Conservation (phyloP, 2,329 filamentous ascomycete genomes). For the Claviceps maximensis region DNA sequence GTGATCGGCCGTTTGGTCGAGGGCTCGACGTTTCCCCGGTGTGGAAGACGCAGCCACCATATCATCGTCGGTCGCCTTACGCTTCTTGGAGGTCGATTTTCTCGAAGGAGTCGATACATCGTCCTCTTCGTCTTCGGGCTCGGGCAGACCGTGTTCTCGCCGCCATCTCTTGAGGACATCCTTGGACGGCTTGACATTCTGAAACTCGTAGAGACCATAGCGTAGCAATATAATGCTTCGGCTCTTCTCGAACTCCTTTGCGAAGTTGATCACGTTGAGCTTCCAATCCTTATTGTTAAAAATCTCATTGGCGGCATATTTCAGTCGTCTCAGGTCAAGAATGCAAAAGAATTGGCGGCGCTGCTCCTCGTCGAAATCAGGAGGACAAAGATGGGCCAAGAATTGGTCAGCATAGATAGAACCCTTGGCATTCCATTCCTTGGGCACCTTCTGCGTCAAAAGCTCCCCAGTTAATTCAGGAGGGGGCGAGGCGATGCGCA, state of each 20-base stretch:
- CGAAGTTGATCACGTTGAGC: constrained; percentile 48
- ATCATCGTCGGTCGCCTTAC: constrained; percentile 42
- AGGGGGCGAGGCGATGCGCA: constrained; percentile 46
- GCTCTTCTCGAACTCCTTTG: constrained; percentile 52
- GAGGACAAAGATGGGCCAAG: constrained; percentile 41
- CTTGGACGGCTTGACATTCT: constrained; percentile 45
- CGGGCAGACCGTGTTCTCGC: constrained; percentile 39
- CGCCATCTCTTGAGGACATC: constrained; percentile 47
- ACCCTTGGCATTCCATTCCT: constrained; percentile 35
- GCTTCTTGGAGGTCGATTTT: constrained; percentile 31
- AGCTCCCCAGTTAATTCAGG: constrained; percentile 42
- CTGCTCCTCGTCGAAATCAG: constrained; percentile 44
- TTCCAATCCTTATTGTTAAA: constrained; percentile 50
- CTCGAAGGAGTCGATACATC: constrained; percentile 16
- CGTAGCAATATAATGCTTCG: constrained; percentile 46
- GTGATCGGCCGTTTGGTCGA: constrained; percentile 26
- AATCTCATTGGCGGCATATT: constrained; percentile 48
- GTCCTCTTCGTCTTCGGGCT: constrained; percentile 31
- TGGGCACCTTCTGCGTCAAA: constrained; percentile 39
- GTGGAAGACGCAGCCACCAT: constrained; percentile 24
- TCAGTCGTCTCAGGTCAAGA: constrained; percentile 46
- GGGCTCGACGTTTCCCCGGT: constrained; percentile 37
- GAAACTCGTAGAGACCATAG: constrained; percentile 50
- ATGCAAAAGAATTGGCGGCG: constrained; percentile 50
- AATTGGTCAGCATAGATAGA: constrained; percentile 50